Conservation (phyloP, 495 filamentous ascomycete genomes). For the Daldinia vernicosa region DNA sequence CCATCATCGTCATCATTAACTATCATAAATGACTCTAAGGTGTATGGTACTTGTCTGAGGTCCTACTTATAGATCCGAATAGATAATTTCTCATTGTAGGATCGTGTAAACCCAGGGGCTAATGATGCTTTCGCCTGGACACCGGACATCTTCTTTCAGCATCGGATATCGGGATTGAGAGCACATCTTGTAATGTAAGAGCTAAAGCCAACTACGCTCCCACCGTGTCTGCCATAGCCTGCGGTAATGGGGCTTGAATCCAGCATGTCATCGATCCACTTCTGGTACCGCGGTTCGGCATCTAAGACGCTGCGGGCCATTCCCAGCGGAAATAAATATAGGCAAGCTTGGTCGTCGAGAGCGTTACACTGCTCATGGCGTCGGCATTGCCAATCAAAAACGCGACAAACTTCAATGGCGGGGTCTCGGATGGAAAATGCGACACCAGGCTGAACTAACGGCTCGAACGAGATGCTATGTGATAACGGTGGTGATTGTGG, state of each 20-base stretch:
- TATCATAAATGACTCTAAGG: not conserved
- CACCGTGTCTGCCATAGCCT: slow-evolving; percentile 30
- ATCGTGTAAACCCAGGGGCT: not conserved
- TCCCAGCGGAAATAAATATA: slow-evolving; percentile 39
- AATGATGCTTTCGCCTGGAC: not conserved
- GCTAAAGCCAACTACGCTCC: slow-evolving; percentile 34
- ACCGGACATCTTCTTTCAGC: not conserved
- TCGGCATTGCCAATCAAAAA: slow-evolving; percentile 38
- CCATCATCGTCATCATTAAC: not conserved
- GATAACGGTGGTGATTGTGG: slow-evolving; percentile 4
- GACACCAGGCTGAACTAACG: slow-evolving; percentile 28
- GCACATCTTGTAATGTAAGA: slow-evolving; percentile 32
- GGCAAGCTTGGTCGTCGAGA: slow-evolving; percentile 30
- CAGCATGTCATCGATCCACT: slow-evolving; percentile 36
- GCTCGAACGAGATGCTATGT: slow-evolving; percentile 26
- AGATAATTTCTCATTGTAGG: not conserved
- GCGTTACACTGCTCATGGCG: slow-evolving; percentile 24
- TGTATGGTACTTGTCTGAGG: not conserved
- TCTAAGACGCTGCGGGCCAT: slow-evolving; percentile 37
- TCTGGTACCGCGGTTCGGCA: slow-evolving; percentile 16
- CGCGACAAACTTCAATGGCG: slow-evolving; percentile 37
- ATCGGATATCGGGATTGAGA: slow-evolving; percentile 8
- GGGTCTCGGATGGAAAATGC: slow-evolving; percentile 34
- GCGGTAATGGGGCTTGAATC: slow-evolving; percentile 29
- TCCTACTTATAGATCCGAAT: not conserved